A percentile compares a stretch with the other conserved stretches of the same genome.
phyloP scores from a whole-genome alignment of 192 early-diverging fungal species.

The Entomortierella chlamydospora region DNA sequence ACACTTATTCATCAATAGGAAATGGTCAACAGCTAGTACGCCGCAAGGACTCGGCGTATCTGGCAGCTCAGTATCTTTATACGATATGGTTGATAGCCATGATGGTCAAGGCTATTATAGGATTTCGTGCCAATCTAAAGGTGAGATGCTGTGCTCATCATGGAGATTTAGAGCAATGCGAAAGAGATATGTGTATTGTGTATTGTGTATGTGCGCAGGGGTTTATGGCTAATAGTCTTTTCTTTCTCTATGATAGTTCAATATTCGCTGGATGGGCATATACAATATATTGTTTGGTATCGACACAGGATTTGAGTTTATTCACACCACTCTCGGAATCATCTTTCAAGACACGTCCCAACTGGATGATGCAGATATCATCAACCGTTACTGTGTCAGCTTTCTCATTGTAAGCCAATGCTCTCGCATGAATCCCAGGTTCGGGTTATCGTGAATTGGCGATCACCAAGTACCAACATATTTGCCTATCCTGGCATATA shows the following conservation, averaged over 20 bases:
- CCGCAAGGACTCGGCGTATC: conserved; percentile 29
- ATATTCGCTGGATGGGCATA: conserved; percentile 42
- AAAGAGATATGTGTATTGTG: no score
- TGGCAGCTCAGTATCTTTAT: conserved; percentile 44
- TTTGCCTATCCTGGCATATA: not conserved
- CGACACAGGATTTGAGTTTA: conserved; percentile 38
- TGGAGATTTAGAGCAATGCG: no score
- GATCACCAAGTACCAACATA: no score
- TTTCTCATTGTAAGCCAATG: conserved; percentile 23
- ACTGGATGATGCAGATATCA: conserved; percentile 15
- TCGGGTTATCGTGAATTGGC: no score
- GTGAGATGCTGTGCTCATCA: no score
- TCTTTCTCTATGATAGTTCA: conserved; percentile 18
- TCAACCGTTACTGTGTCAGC: conserved; percentile 22
- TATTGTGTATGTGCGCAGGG: no score
- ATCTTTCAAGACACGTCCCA: conserved; percentile 34
- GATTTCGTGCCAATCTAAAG: conserved; percentile 42
- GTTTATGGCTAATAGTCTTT: not conserved
- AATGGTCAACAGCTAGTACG: not conserved
- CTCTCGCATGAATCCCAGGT: not conserved
- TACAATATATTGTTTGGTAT: conserved; percentile 40
- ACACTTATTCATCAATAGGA: not conserved
- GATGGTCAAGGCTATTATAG: conserved; percentile 39
- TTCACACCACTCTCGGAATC: conserved; percentile 28
- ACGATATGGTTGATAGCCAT: conserved; percentile 38